These are phyloP conservation scores for Xylaria telfairii DNA, from an alignment of 495 filamentous ascomycete genomes.

Conservation along the genomic window DNA sequence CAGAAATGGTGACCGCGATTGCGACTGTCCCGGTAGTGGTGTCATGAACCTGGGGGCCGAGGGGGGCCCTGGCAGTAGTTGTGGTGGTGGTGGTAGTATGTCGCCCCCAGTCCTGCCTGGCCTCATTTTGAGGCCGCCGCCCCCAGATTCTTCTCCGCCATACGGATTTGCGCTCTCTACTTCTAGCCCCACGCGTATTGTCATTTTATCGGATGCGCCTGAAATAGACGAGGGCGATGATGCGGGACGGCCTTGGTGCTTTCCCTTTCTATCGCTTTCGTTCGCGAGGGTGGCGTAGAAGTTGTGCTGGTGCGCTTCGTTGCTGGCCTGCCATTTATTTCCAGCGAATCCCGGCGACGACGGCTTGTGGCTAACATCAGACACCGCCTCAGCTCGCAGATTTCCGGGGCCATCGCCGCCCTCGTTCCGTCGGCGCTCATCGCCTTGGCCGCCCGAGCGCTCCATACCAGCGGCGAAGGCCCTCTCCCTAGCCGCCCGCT, in stretches of 20 bases:
- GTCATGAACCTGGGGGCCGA: background rate
- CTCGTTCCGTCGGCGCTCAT: background rate
- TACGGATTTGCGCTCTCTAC: background rate
- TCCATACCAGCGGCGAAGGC: background rate
- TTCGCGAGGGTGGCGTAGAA: background rate
- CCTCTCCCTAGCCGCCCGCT: background rate
- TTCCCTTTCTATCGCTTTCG: background rate
- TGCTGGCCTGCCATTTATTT: background rate
- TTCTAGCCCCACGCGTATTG: slow-evolving; percentile 12
- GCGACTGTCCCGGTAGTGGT: background rate
- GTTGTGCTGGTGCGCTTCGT: background rate
- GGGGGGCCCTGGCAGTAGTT: background rate
- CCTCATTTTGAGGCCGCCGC: background rate
- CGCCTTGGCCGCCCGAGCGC: background rate
- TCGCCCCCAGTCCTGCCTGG: background rate
- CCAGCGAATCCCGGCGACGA: background rate
- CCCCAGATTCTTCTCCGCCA: background rate
- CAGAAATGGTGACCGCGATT: background rate
- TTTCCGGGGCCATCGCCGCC: background rate
- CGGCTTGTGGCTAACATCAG: background rate
- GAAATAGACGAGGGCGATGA: background rate
- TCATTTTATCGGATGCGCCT: background rate
- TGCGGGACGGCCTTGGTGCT: background rate
- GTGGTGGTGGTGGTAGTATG: background rate
- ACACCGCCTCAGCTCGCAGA: background rate